Percentiles rank a stretch among this genome's conserved stretches.
phyloP scores from a whole-genome alignment of 2,329 filamentous ascomycete species.

The Elsinoe fawcettii region DNA sequence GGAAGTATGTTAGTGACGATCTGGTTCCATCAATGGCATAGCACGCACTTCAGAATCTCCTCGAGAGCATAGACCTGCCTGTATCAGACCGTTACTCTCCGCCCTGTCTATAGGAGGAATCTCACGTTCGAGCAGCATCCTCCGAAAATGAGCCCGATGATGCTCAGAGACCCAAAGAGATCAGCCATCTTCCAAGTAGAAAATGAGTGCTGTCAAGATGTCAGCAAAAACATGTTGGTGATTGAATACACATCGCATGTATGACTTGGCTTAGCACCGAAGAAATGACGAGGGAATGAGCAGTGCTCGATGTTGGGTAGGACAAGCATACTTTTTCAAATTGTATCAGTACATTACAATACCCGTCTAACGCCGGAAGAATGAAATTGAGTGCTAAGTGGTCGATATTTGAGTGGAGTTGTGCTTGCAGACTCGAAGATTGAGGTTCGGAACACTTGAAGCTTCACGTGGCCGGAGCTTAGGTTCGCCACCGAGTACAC shows the following conservation, averaged over 20 bases:
- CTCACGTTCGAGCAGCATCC: constrained; percentile 89
- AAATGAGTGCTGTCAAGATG: neutral
- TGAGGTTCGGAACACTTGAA: neutral
- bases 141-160: constrained; percentile 84
- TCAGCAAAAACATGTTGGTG: too few species aligned
- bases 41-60: constrained; percentile 79
- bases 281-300: neutral
- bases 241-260: too few species aligned
- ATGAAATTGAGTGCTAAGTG: neutral
- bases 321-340: neutral
- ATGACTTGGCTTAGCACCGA: too few species aligned
- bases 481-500: neutral
- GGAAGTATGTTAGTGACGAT: constrained; percentile 19
- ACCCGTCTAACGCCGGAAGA: neutral
- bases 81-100: constrained; percentile 18
- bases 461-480: constrained; percentile 3
- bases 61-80: constrained; percentile 86
- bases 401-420: neutral
- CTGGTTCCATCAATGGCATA: constrained; percentile 15
- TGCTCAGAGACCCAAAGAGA: constrained; percentile 36
- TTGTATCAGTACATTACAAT: neutral
- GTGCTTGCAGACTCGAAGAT: too few species aligned
- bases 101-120: neutral
- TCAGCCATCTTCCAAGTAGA: constrained; percentile 7
- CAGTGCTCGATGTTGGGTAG: neutral